Evolutionary conservation across 495 filamentous ascomycete species (phyloP), one percentile per base, ranked within the genome.

Genomic region (Polyplosphaeria fusca): DNA sequence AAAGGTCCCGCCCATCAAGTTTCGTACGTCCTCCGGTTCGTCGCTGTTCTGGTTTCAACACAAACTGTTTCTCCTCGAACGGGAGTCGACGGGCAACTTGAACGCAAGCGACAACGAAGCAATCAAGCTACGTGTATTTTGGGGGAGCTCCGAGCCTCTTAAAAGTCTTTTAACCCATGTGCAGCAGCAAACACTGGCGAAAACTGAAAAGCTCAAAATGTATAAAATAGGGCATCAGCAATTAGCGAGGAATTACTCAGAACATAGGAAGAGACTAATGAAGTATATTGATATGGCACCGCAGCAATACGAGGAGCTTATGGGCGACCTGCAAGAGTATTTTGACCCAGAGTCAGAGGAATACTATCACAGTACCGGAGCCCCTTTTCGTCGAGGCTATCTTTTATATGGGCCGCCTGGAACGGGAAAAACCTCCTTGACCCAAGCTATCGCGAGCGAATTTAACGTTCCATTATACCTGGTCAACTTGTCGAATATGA

Each of bases 401-500:
- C 11, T 46, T 7, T 26, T 46, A 4, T 46, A 46, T 27, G 43
- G 43, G 22, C 84, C 85, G 0, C 86, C 86, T 2, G 86, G 51
- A 13, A 55, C 51, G 7, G 49, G 57, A 3, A 52, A 48, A 18
- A 50, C 50, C 5, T 28, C 32, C 12, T 46, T 61, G 7, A 23
- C n/a, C 1, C 13, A 11, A 12, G 44, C 50, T 3, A 25, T 48
- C 1, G 30, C 45, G 1, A 16, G 24, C 9, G 30, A 41, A 19
- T n/a, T 42, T 2, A 30, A 37, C 4, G 7, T 18, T 35, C 22
- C 28, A 16, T 19, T 61, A 2, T 45, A 52, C 18, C 45, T 52
- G 20, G 49, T 60, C 50, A 48, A 48, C 19, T 47, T 61, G 9
- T 38, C 52, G 14, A 20, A 40, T 16, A 44, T 61, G 13, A 46